Percentiles rank a stretch among this genome's conserved stretches.
Conservation (phyloP, 192 early-diverging fungal species). For the Oehlia diaphana region DNA sequence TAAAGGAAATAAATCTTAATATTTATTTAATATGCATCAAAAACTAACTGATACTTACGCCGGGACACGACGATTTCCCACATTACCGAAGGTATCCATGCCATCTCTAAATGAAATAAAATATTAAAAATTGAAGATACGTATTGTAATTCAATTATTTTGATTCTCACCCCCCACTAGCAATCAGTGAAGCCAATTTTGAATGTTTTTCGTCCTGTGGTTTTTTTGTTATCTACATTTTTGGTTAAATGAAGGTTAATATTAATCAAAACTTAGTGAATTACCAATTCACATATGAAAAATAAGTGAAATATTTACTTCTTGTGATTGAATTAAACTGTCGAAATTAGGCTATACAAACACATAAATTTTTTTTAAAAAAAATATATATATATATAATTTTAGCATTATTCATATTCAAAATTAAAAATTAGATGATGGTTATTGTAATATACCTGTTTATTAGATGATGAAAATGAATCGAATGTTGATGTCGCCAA, state of each 20-base stretch:
- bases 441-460: neutral
- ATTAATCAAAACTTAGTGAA: neutral
- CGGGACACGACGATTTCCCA: conserved; percentile 51
- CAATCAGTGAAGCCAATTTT: conserved; percentile 5
- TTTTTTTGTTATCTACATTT: neutral
- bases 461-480: neutral
- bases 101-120: conserved; percentile 41
- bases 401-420: neutral
- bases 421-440: neutral
- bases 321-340: neutral
- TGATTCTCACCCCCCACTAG: neutral
- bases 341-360: neutral
- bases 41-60: conserved; percentile 37
- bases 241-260: no score
- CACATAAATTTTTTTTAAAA: neutral
- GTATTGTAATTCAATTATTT: neutral
- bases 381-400: neutral
- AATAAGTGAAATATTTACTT: neutral
- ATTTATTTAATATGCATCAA: neutral
- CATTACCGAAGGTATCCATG: conserved; percentile 60
- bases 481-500: neutral
- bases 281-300: neutral
- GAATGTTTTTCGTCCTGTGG: conserved; percentile 12
- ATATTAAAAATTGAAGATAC: neutral
- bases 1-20: neutral